These are phyloP conservation scores for Venturiaceae sp. DNA, from an alignment of 2,329 filamentous ascomycete species.

Conservation along the genomic window DNA sequence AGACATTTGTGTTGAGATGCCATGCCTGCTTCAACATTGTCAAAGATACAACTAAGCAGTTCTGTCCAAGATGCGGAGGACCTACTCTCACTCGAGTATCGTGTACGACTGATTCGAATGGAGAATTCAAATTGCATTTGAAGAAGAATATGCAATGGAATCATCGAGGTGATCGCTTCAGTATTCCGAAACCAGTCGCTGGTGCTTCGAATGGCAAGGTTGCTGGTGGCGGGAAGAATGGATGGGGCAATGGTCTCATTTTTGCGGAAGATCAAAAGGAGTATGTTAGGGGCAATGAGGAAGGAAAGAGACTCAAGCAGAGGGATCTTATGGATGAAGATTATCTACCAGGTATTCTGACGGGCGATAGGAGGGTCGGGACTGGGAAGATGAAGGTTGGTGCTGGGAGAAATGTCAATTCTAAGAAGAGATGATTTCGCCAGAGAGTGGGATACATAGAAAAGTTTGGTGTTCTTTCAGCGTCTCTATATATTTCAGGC, in stretches of 20 bases:
- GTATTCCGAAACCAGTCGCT: constrained; percentile 80
- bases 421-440: constrained; percentile 46
- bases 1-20: constrained; percentile 84
- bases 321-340: constrained; percentile 92
- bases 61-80: constrained; percentile 86
- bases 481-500: no score
- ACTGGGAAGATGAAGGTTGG: constrained; percentile 69
- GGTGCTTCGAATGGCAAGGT: constrained; percentile 71
- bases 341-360: constrained; percentile 77
- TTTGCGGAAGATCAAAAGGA: constrained; percentile 95
- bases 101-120: constrained; percentile 69
- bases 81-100: constrained; percentile 74
- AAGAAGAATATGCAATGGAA: constrained; percentile 97
- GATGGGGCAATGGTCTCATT: constrained; percentile 78
- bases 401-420: constrained; percentile 79
- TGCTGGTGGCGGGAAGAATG: constrained; percentile 66
- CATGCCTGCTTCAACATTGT: constrained; percentile 85
- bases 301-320: constrained; percentile 57
- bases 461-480: neutral
- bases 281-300: constrained; percentile 55
- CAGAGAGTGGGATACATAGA: no score
- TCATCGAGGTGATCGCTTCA: constrained; percentile 83
- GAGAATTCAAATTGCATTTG: constrained; percentile 75
- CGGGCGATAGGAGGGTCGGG: constrained; percentile 50
- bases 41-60: constrained; percentile 78